Conservation (phyloP, 805 yeast species). For the Debaryomyces hansenii region DNA sequence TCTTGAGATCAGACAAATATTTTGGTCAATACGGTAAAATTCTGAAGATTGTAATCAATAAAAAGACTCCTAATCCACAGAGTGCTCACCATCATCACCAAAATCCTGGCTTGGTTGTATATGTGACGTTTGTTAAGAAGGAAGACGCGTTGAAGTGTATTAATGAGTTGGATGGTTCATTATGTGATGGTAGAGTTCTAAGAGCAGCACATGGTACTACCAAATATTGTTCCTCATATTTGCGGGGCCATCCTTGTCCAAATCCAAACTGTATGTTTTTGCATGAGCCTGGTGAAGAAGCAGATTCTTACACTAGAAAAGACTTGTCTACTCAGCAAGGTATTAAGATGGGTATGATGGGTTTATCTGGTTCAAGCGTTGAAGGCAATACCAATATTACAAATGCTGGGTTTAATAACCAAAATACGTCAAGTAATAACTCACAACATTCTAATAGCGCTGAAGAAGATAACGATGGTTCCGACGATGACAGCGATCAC, state of each 20-base stretch:
- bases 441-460: conserved; percentile 15
- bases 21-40: conserved; percentile 99
- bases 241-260: conserved; percentile 94
- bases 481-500: conserved; percentile 16
- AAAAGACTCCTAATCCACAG: conserved; percentile 55
- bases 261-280: conserved; percentile 98
- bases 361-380: conserved; percentile 19
- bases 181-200: conserved; percentile 85
- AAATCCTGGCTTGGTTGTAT: conserved; percentile 86
- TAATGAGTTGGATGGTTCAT: conserved; percentile 86
- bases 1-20: conserved; percentile 84
- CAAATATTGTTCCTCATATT: conserved; percentile 93
- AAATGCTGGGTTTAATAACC: conserved; percentile 18
- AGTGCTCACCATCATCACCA: conserved; percentile 39
- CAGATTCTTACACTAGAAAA: conserved; percentile 91
- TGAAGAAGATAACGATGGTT: conserved; percentile 14
- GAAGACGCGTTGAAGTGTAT: conserved; percentile 97
- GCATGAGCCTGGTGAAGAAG: conserved; percentile 99
- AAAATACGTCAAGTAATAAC: conserved; percentile 18
- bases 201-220: conserved; percentile 99
- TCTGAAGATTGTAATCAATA: conserved; percentile 88
- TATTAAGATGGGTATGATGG: conserved; percentile 54
- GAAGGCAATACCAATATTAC: conserved; percentile 18
- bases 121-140: conserved; percentile 87
- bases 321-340: conserved; percentile 78